Base-by-base conservation (phyloP, 768 basidiomycete species). In the Fibroporia radiculosa region DNA sequence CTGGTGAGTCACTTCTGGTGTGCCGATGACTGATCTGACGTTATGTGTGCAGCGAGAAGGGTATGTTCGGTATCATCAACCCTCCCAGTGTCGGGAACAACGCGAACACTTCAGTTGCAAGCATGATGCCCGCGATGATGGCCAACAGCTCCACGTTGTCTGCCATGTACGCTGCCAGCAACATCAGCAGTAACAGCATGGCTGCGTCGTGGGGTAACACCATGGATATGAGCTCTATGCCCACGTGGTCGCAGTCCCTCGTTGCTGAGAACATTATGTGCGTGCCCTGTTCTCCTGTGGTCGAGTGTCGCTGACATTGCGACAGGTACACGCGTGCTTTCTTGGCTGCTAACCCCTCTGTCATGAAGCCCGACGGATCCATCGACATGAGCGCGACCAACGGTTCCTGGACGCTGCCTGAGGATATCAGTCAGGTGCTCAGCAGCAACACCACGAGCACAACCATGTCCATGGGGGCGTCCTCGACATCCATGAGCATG, bases 1-100 rank as follows among this genome's bases (percentile, higher is more conserved):
- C 61, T 90, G 88, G 52, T 48, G 36, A 1, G 52, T 50, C 2
- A 39, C 45, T 18, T 28, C 19, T 16, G 16, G 6, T 40, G 10
- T 23, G 33, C n/a, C 2, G 20, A 33, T 10, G 22, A 2, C n/a
- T 12, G 34, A n/a, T 3, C 22, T 43, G 3, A 53, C 26, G 23
- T 31, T 6, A 18, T 3, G 6, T 22, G 12, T 40, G 39, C 20
- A 54, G 53, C 61, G 62, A 77, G 59, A 80, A 84, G 72, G 88
- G 86, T 55, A 90, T 90, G 85, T 90, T 86, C 60, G 85, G 84
- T 66, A 74, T 84, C 66, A 79, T 84, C 55, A 83, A 84, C 68
- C 77, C 80, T 14, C 70, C 74, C 22, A 78, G 68, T 61, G 72
- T 68, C 24, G 59, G 66, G 43, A 66, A 61, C 36, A 54, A 71